phyloP scores from a whole-genome alignment of 2,329 filamentous ascomycete genomes.

The Sclerotinia spermophila region DNA sequence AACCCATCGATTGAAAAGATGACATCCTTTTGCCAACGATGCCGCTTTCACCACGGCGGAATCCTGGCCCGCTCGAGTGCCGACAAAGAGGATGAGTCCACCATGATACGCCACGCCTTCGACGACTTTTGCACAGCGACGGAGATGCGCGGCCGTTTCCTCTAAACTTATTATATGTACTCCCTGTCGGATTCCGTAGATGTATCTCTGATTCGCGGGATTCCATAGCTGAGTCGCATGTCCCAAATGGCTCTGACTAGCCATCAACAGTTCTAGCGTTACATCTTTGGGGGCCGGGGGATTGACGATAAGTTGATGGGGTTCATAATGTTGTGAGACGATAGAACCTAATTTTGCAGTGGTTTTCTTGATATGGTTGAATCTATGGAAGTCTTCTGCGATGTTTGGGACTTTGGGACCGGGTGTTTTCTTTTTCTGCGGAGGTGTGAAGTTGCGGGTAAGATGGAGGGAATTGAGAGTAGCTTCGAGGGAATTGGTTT shows the following conservation, averaged over 20 bases:
- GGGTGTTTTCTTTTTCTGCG: neutral
- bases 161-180: constrained; percentile 94
- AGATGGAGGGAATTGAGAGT: constrained; percentile 26
- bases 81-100: constrained; percentile 86
- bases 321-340: constrained; percentile 57
- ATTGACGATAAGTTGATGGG: constrained; percentile 62
- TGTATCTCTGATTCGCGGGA: constrained; percentile 88
- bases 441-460: constrained; percentile 25
- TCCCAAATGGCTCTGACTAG: constrained; percentile 82
- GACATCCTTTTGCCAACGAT: constrained; percentile 71
- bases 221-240: constrained; percentile 93
- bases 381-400: constrained; percentile 26
- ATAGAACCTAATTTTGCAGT: constrained; percentile 49
- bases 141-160: constrained; percentile 79
- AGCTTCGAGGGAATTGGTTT: constrained; percentile 28
- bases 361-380: constrained; percentile 41
- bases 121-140: constrained; percentile 90
- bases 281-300: constrained; percentile 77
- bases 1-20: constrained; percentile 90
- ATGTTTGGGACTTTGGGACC: constrained; percentile 14
- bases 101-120: constrained; percentile 79
- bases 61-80: constrained; percentile 78
- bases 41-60: constrained; percentile 78
- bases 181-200: constrained; percentile 82
- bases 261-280: constrained; percentile 85